Percentiles rank a stretch among this genome's conserved stretches.
Evolutionary conservation across 495 filamentous ascomycete species (phyloP).

Genomic region (Oidiodendron maius): DNA sequence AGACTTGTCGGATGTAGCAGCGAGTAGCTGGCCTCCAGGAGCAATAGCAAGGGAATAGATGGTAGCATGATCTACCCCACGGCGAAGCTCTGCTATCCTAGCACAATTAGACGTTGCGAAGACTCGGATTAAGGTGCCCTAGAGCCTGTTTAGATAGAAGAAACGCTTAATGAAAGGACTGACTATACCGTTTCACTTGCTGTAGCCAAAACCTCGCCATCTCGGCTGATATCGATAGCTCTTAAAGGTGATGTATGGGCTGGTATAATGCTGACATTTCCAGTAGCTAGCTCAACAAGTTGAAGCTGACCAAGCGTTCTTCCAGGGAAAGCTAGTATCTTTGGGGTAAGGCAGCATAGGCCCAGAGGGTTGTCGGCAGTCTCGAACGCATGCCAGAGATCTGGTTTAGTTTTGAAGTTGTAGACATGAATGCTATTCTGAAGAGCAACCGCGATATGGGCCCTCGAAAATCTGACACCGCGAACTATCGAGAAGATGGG

Average conservation of each 20-base stretch:
- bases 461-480: constrained; percentile 69
- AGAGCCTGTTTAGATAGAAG: background rate
- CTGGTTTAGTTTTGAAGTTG: constrained; percentile 67
- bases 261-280: constrained; percentile 89
- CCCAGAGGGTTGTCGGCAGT: constrained; percentile 84
- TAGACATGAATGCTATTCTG: constrained; percentile 80
- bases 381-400: constrained; percentile 69
- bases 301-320: constrained; percentile 86
- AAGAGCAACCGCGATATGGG: constrained; percentile 74
- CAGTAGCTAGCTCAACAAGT: constrained; percentile 71
- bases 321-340: constrained; percentile 75
- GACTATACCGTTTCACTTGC: constrained; percentile 73
- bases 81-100: constrained; percentile 73
- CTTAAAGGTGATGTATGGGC: constrained; percentile 76
- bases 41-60: constrained; percentile 87
- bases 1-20: constrained; percentile 95
- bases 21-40: constrained; percentile 69
- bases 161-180: constrained; percentile 9
- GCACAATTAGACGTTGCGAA: constrained; percentile 74
- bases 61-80: constrained; percentile 80
- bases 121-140: constrained; percentile 86
- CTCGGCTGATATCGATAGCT: constrained; percentile 72
- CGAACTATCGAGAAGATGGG: constrained; percentile 72
- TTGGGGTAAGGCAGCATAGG: constrained; percentile 69
- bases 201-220: constrained; percentile 80